phyloP scores from a whole-genome alignment of 164 flowering plant genomes.

The Sedum album region DNA sequence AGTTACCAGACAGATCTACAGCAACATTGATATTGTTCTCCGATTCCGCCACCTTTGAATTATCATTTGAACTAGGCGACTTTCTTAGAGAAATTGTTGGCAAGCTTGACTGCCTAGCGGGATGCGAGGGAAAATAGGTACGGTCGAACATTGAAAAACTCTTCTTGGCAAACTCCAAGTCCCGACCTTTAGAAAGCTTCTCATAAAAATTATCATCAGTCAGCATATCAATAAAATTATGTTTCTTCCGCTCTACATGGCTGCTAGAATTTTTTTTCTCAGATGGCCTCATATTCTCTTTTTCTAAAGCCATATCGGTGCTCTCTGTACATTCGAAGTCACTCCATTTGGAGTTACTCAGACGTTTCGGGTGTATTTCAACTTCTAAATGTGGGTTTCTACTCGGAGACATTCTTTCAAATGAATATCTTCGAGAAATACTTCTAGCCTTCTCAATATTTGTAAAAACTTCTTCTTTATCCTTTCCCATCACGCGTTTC shows the following conservation, averaged over 20 bases:
- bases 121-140: constrained; percentile 52
- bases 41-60: background rate
- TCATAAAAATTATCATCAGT: constrained; percentile 31
- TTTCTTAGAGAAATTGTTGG: background rate
- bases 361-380: constrained; percentile 37
- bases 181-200: constrained; percentile 18
- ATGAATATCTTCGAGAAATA: constrained; percentile 14
- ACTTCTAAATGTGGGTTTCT: constrained; percentile 33
- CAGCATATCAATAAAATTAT: constrained; percentile 68
- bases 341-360: constrained; percentile 9
- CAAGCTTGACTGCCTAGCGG: constrained; percentile 26
- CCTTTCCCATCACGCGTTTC: constrained; percentile 60
- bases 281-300: constrained; percentile 4
- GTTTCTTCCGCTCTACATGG: constrained; percentile 60
- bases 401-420: constrained; percentile 37
- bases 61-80: background rate
- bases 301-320: background rate
- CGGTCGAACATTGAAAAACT: constrained; percentile 60
- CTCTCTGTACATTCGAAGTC: constrained; percentile 1
- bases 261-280: constrained; percentile 39
- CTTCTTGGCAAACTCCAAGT: constrained; percentile 50
- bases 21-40: background rate
- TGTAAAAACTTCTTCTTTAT: constrained; percentile 25
- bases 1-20: background rate
- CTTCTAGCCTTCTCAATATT: constrained; percentile 19